A percentile compares a stretch with the other conserved stretches of the same genome.
Evolutionary conservation across 2,329 filamentous ascomycete genomes (phyloP).

Genomic region (Westerdykella aurantiaca): DNA sequence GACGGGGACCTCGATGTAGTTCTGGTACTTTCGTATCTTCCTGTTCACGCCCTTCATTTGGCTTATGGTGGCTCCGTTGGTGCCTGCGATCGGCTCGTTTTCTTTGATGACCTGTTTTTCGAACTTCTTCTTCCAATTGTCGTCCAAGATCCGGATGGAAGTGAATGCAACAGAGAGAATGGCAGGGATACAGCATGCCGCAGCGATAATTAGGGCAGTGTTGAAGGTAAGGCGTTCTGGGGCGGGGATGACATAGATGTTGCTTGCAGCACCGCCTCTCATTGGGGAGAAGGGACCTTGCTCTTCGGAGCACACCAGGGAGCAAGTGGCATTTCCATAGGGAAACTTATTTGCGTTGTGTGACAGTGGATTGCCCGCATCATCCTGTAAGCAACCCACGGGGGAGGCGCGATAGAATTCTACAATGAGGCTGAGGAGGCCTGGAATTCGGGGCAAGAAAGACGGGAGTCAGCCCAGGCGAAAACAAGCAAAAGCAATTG

Average conservation of each 20-base stretch:
- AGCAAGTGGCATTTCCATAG: constrained; percentile 43
- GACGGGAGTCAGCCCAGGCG: background rate
- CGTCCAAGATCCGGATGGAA: constrained; percentile 59
- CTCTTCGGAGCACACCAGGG: constrained; percentile 43
- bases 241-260: constrained; percentile 58
- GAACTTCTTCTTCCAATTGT: constrained; percentile 52
- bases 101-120: constrained; percentile 15
- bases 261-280: constrained; percentile 50
- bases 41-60: constrained; percentile 44
- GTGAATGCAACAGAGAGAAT: constrained; percentile 57
- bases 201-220: constrained; percentile 55
- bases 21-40: constrained; percentile 33
- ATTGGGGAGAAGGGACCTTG: constrained; percentile 52
- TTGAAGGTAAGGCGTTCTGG: constrained; percentile 54
- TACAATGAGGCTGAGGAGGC: constrained; percentile 56
- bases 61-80: constrained; percentile 50
- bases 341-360: constrained; percentile 39
- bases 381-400: constrained; percentile 40
- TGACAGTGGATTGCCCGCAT: constrained; percentile 36
- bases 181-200: constrained; percentile 60
- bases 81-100: constrained; percentile 42
- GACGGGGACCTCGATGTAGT: constrained; percentile 51
- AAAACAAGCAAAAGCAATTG: background rate
- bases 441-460: constrained; percentile 26
- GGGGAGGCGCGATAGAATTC: constrained; percentile 57